phyloP scores from a whole-genome alignment of 306 rosid species.

The Senna siamea region DNA sequence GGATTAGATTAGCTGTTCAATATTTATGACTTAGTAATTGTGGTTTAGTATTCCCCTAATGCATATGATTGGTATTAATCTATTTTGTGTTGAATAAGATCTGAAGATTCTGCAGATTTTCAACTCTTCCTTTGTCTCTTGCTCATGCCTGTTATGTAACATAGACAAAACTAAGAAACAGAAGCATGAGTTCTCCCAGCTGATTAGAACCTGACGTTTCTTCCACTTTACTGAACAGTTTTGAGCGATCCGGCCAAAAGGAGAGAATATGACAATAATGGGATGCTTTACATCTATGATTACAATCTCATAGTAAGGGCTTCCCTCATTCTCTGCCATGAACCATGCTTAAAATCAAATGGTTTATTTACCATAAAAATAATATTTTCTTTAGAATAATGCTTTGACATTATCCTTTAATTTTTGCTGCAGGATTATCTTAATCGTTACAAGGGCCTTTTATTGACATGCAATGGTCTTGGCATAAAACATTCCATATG shows the following conservation, averaged over 20 bases:
- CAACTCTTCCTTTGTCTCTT: not conserved
- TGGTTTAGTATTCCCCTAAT: not conserved
- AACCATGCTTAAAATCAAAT: not conserved
- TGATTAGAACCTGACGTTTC: slow-evolving; percentile 44
- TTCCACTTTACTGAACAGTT: slow-evolving; percentile 58
- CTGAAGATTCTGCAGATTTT: slow-evolving; percentile 6
- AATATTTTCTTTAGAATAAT: not conserved
- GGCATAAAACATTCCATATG: slow-evolving; percentile 84
- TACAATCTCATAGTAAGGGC: slow-evolving; percentile 79
- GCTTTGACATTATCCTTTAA: not conserved
- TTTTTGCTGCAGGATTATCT: slow-evolving; percentile 80
- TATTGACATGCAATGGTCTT: slow-evolving; percentile 97
- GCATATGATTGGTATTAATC: slow-evolving; percentile 1
- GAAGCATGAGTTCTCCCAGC: slow-evolving; percentile 1
- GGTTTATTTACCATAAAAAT: not conserved
- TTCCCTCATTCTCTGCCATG: slow-evolving; percentile 8
- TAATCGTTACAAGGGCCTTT: slow-evolving; percentile 91
- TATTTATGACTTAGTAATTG: not conserved
- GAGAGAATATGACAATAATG: slow-evolving; percentile 79
- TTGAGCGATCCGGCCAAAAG: slow-evolving; percentile 92
- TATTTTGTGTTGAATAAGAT: not conserved
- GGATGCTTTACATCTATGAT: slow-evolving; percentile 80
- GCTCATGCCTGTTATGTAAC: slow-evolving; percentile 9
- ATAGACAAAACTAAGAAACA: not conserved
- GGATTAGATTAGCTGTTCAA: not conserved